Base-by-base conservation (phyloP, 2,329 filamentous ascomycete species). In the Claviceps pusilla region DNA sequence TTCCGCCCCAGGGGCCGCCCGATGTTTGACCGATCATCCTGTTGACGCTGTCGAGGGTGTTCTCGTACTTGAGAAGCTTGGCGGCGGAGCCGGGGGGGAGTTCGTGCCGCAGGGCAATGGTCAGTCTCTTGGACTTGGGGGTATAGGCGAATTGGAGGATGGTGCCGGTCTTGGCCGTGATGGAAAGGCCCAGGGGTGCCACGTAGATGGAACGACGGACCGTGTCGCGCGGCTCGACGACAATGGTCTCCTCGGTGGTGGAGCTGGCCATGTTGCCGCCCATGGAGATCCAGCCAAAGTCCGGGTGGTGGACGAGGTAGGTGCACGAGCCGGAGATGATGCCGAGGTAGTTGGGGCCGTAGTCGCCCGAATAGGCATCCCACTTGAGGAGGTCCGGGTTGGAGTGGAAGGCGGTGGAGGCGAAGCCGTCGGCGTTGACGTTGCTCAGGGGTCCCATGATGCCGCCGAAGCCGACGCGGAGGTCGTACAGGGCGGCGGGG, bases 281-380 rank as follows among this genome's bases (percentile, higher is more conserved):
- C 54, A 76, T 80, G 0, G 69, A 73, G 2, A 75, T 61, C n/a
- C 75, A 60, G 0, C 77, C 76, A 4, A 76, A 66, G 1, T 66
- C 65, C 0, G 61, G 54, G 54, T 78, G 72, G 0, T 73, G 58
- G 0, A 72, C 70, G 5, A 80, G 65, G 54, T 79, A 80, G 0
- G 73, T 73, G 0, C 71, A 72, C 4, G 75, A 72, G 0, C 73
- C 76, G 0, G 80, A 65, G 0, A 71, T 70, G 48, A 77, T 63
- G 0, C 77, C 79, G 0, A 80, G 55, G 55, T 81, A 78, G 2
- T 72, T 75, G 0, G 71, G 73, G 0, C 79, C 79, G 54, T 81
- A 81, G 61, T 82, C 79, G 1, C 78, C 77, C 9, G 71, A 76
- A 57, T 76, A 78, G 0, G 69, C 72, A 58, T 82, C 79, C 75